These are phyloP conservation scores for Discostella stelligera DNA, from an alignment of 352 stramenopile species.

Conservation along the genomic window DNA sequence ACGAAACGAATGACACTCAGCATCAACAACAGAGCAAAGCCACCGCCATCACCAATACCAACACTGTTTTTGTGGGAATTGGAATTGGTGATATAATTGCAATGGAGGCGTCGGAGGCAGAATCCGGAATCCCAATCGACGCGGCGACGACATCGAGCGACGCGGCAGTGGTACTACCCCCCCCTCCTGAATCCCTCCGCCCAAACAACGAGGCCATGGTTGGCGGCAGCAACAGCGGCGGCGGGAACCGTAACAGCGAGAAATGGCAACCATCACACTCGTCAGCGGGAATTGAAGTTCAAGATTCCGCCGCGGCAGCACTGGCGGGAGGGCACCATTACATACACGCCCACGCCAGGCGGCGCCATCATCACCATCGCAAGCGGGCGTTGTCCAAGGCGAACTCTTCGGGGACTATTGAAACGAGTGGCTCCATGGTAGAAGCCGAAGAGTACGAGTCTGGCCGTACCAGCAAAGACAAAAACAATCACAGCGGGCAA, in stretches of 20 bases:
- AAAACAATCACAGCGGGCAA: neutral
- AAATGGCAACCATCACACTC: neutral
- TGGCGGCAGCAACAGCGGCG: constrained; percentile 1
- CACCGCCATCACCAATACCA: neutral
- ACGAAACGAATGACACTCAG: neutral
- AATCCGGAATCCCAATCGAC: constrained; percentile 7
- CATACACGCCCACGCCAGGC: constrained; percentile 8
- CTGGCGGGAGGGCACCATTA: neutral
- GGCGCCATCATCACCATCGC: constrained; percentile 10
- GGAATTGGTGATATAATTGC: neutral
- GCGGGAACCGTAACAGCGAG: neutral
- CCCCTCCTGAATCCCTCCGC: neutral
- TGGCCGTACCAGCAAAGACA: neutral
- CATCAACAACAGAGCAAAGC: neutral
- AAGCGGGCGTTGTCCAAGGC: constrained; percentile 18
- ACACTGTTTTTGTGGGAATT: neutral
- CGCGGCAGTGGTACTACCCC: constrained; percentile 6
- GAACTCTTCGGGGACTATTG: neutral
- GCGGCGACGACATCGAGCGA: constrained; percentile 20
- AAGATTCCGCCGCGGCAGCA: constrained; percentile 9
- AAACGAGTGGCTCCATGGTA: constrained; percentile 1
- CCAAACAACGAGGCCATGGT: neutral
- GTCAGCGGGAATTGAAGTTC: neutral
- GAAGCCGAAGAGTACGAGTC: neutral
- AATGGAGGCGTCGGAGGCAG: neutral